phyloP scores from a whole-genome alignment of 768 basidiomycete species.

The Tulasnella sp. region DNA sequence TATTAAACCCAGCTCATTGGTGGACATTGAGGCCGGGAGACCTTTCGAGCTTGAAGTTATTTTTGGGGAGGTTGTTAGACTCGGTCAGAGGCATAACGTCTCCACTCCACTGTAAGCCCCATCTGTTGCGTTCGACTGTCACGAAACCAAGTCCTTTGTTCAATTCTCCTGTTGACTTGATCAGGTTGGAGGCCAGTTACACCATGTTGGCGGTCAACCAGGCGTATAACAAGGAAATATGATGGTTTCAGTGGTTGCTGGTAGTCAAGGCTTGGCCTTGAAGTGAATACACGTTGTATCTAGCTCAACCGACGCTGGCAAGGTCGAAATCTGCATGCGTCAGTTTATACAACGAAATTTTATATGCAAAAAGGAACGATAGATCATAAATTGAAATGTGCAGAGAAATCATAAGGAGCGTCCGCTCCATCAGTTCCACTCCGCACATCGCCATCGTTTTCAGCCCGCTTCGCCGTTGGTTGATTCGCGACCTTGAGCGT shows the following conservation, averaged over 20 bases:
- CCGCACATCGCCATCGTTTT: not conserved
- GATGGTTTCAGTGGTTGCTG: too few relatives aligned
- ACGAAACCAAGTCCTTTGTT: too few relatives aligned
- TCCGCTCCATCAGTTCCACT: not conserved
- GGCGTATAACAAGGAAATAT: too few relatives aligned
- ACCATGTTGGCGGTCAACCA: not conserved
- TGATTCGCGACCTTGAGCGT: not conserved
- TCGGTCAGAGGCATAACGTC: not conserved
- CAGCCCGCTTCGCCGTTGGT: not conserved
- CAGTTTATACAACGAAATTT: not conserved
- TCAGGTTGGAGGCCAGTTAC: too few relatives aligned
- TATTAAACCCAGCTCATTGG: slow-evolving; percentile 4
- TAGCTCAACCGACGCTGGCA: not conserved
- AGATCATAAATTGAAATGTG: slow-evolving; percentile 4
- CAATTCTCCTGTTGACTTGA: too few relatives aligned
- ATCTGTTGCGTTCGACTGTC: too few relatives aligned
- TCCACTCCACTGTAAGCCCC: not conserved
- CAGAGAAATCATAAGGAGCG: slow-evolving; percentile 9
- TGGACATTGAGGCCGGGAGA: slow-evolving; percentile 7
- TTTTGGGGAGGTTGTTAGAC: slow-evolving; percentile 9
- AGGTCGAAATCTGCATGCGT: not conserved
- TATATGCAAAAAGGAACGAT: not conserved
- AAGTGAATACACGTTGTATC: too few relatives aligned
- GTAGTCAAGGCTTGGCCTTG: too few relatives aligned
- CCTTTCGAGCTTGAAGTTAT: slow-evolving; percentile 14